These are phyloP conservation scores for Eucalyptus pauciflora DNA, from an alignment of 345 rosid genomes.

Conservation along the genomic window DNA sequence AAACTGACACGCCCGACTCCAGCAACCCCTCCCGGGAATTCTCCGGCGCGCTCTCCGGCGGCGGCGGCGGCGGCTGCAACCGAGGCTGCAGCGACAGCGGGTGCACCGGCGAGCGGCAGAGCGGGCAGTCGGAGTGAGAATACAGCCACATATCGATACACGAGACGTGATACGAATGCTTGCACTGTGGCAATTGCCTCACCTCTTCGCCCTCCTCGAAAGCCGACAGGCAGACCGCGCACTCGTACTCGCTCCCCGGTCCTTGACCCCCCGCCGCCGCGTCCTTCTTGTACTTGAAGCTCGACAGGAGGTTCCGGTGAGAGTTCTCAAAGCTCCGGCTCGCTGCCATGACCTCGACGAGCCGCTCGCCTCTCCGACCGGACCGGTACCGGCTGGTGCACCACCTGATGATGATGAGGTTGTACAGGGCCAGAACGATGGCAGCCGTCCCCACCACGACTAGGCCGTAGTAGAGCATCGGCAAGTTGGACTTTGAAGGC, in stretches of 20 bases:
- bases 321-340: constrained; percentile 3
- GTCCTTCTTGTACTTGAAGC: constrained; percentile 24
- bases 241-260: constrained; percentile 1
- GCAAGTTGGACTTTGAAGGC: constrained; percentile 1
- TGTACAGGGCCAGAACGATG: constrained; percentile 11
- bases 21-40: constrained; percentile 11
- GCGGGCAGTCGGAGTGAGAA: constrained; percentile 26
- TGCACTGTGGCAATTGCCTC: constrained; percentile 16
- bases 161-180: constrained; percentile 18
- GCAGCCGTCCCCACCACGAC: constrained; percentile 19
- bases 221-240: constrained; percentile 22
- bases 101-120: constrained; percentile 10
- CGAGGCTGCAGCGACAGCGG: not conserved
- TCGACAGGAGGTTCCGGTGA: not conserved
- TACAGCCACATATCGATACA: constrained; percentile 36
- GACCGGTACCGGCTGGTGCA: constrained; percentile 1
- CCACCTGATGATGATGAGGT: constrained; percentile 22
- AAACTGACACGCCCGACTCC: not conserved
- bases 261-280: not conserved
- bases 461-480: constrained; percentile 40
- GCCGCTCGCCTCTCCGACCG: not conserved
- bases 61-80: not conserved
- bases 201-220: constrained; percentile 28
- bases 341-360: not conserved
- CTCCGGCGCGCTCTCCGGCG: not conserved